Base-by-base conservation (phyloP, 75 land plant genomes). In the Isoetes taiwanensis region DNA sequence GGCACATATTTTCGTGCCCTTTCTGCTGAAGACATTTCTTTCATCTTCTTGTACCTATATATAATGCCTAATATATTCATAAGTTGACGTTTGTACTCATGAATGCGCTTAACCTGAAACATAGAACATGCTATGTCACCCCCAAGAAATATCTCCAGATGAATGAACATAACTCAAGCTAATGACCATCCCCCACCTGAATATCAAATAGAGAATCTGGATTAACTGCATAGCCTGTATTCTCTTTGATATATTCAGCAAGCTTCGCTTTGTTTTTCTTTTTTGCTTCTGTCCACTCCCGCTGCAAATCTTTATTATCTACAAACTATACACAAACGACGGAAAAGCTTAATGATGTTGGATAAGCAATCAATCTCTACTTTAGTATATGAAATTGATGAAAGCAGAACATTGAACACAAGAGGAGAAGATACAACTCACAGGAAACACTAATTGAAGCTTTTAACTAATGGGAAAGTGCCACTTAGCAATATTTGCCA, bases 181-280 rank as follows among this genome's bases (percentile, higher is more conserved):
- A 35, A 61, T 57, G 29, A 32, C 27, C 9, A 52, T 16, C 5
- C 35, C 56, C 28, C 12, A 87, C 98, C 89, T 93, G 96, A 57
- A 87, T 73, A 42, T 93, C 98, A 69, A 93, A 93, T 79, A 93
- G 74, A 6, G 90, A 73, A 75, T 93, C 88, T 28, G 98, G 90
- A 56, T 72, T 93, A 30, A 93, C 78, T 21, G 52, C 50, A 70
- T 84, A 87, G 6, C 95, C 96, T 24, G 98, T 93, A 58, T 72
- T 87, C 41, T 89, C 86, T 63, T 74, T 75, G 32, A 88, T 67
- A 11, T 88, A 73, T 20, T 77, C 63, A 3, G 71, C 96, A 60
- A 88, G 74, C 63, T 81, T 93, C 60, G 79, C 16, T 52, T 93
- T 93, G 55, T 79, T 83, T 32, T 32, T 76, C 50, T 64, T 68